phyloP scores from a whole-genome alignment of 805 yeast genomes.

The Candida ortonii region DNA sequence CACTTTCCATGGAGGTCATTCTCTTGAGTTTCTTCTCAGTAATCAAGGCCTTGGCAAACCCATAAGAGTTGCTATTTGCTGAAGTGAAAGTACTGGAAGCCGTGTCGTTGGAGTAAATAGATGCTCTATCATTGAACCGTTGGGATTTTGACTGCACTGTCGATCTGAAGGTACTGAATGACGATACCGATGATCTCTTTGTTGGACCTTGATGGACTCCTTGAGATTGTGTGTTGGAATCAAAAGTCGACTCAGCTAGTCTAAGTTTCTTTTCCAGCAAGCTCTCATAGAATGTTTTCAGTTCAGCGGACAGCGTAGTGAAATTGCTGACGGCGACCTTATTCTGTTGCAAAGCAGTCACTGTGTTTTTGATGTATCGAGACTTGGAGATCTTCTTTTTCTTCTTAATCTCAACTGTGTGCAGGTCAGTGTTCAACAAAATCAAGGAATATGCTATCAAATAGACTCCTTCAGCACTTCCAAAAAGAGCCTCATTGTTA shows the following conservation, averaged over 20 bases:
- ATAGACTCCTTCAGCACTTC: slow-evolving; percentile 58
- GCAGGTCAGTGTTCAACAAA: slow-evolving; percentile 73
- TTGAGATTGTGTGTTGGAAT: neutral
- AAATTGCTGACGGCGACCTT: slow-evolving; percentile 17
- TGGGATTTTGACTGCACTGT: neutral
- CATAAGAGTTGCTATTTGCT: slow-evolving; percentile 17
- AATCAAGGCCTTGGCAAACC: slow-evolving; percentile 28
- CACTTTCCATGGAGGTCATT: slow-evolving; percentile 19
- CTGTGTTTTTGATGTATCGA: slow-evolving; percentile 49
- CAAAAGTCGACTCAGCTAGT: slow-evolving; percentile 8
- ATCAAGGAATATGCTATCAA: slow-evolving; percentile 69
- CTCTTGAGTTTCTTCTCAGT: slow-evolving; percentile 24
- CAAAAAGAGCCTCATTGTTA: slow-evolving; percentile 32
- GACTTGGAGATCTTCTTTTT: slow-evolving; percentile 38
- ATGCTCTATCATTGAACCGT: slow-evolving; percentile 8
- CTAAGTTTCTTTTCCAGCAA: slow-evolving; percentile 35
- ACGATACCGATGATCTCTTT: slow-evolving; percentile 11
- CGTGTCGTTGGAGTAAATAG: slow-evolving; percentile 9
- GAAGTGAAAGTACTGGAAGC: slow-evolving; percentile 2
- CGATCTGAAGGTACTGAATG: slow-evolving; percentile 8
- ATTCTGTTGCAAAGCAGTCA: slow-evolving; percentile 40
- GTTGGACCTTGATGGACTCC: slow-evolving; percentile 4
- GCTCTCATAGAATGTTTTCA: slow-evolving; percentile 44
- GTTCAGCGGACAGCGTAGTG: slow-evolving; percentile 36
- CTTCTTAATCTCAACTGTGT: slow-evolving; percentile 47